These are phyloP conservation scores for Blastocystis hominis DNA, from an alignment of 352 stramenopile genomes.

Conservation along the genomic window DNA sequence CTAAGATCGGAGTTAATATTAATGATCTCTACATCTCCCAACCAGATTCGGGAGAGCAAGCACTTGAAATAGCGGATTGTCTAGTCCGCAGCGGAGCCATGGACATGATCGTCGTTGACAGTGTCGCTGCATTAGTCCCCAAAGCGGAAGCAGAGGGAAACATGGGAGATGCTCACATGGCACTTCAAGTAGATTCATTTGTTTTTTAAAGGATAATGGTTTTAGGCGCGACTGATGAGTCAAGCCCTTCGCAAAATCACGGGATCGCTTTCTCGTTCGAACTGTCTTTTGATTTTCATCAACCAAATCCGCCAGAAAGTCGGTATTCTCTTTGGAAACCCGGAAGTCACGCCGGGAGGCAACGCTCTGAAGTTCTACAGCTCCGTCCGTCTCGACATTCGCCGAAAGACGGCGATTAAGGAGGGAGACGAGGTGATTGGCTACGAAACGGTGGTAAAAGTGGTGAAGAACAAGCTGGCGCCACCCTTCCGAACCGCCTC, in stretches of 20 bases:
- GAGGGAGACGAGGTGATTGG: slow-evolving; percentile 75
- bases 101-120: slow-evolving; percentile 92
- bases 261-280: slow-evolving; percentile 81
- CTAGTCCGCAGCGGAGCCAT: slow-evolving; percentile 85
- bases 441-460: slow-evolving; percentile 91
- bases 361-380: slow-evolving; percentile 79
- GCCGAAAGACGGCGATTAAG: slow-evolving; percentile 81
- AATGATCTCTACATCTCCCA: slow-evolving; percentile 89
- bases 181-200: slow-evolving; percentile 69
- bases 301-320: slow-evolving; percentile 95
- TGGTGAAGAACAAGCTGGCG: slow-evolving; percentile 96
- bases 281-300: slow-evolving; percentile 91
- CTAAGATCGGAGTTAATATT: slow-evolving; percentile 80
- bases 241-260: slow-evolving; percentile 92
- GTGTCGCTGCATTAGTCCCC: slow-evolving; percentile 88
- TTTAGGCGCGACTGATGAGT: slow-evolving; percentile 83
- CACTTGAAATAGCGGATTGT: slow-evolving; percentile 92
- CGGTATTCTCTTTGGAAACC: slow-evolving; percentile 89
- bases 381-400: slow-evolving; percentile 84
- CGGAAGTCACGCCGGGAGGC: slow-evolving; percentile 85
- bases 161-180: slow-evolving; percentile 90
- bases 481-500: slow-evolving; percentile 84
- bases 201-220: neutral
- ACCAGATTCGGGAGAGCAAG: slow-evolving; percentile 90
- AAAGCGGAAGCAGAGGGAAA: slow-evolving; percentile 83